phyloP scores from a whole-genome alignment of 306 rosid genomes.

The Cotoneaster glaucophyllus region DNA sequence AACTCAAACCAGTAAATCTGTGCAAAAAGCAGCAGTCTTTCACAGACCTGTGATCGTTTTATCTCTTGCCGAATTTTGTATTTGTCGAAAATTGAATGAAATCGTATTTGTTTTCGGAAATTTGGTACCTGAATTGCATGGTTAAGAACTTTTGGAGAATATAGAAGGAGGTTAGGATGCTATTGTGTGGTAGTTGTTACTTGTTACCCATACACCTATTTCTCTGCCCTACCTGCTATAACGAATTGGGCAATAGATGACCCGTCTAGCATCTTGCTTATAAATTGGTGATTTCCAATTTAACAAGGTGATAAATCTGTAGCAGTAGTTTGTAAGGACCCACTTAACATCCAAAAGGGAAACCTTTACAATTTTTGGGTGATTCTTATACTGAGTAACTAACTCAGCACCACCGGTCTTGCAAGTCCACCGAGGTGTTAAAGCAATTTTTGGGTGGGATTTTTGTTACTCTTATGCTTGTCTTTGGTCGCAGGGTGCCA shows the following conservation, averaged over 20 bases:
- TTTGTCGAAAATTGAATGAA: neutral
- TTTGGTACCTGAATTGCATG: neutral
- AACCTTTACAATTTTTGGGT: neutral
- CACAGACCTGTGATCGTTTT: neutral
- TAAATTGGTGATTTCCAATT: neutral
- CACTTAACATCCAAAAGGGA: neutral
- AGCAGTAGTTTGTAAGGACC: neutral
- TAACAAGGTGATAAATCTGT: neutral
- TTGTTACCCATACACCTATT: neutral
- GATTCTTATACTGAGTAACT: too few relatives aligned
- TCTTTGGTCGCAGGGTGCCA: too few relatives aligned
- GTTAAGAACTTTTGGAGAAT: neutral
- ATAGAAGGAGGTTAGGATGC: neutral
- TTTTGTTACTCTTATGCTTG: neutral
- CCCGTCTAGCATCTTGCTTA: neutral
- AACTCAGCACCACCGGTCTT: too few relatives aligned
- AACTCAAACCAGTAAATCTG: neutral
- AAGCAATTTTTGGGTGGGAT: neutral
- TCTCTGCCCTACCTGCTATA: neutral
- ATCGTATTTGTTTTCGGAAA: neutral
- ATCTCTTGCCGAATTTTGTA: neutral
- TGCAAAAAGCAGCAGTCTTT: neutral
- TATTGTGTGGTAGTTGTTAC: neutral
- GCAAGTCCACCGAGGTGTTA: too few relatives aligned
- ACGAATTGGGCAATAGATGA: neutral